Evolutionary conservation across 2,329 filamentous ascomycete genomes (phyloP).

Genomic region (Aureobasidium pullulans): DNA sequence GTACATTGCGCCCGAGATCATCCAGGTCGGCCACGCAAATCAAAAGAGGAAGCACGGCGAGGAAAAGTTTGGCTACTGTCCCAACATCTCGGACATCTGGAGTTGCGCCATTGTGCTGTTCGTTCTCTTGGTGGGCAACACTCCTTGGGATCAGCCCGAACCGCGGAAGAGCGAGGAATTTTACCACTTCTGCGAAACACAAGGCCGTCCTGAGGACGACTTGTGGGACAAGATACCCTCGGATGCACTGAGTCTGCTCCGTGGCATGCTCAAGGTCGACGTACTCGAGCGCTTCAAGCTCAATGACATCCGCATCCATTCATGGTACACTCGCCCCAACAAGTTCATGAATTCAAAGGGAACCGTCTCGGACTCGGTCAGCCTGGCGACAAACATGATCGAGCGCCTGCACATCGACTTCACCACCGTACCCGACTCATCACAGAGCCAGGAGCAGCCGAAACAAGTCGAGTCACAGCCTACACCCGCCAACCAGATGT

Average conservation of each 20-base stretch:
- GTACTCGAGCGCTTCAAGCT: slow-evolving; percentile 71
- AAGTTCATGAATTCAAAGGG: slow-evolving; percentile 67
- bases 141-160: slow-evolving; percentile 85
- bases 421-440: slow-evolving; percentile 52
- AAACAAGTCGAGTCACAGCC: slow-evolving; percentile 29
- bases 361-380: slow-evolving; percentile 67
- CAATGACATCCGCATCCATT: slow-evolving; percentile 77
- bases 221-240: slow-evolving; percentile 74
- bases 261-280: slow-evolving; percentile 88
- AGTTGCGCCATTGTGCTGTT: slow-evolving; percentile 97
- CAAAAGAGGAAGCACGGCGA: slow-evolving; percentile 36
- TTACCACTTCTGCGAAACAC: slow-evolving; percentile 72
- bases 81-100: slow-evolving; percentile 89
- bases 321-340: slow-evolving; percentile 87
- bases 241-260: slow-evolving; percentile 70
- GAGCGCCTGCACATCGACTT: slow-evolving; percentile 87
- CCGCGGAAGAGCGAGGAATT: slow-evolving; percentile 83
- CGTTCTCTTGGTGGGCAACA: slow-evolving; percentile 89
- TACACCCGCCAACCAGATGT: slow-evolving; percentile 49
- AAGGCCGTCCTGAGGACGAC: slow-evolving; percentile 71
- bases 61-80: slow-evolving; percentile 55
- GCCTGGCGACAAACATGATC: slow-evolving; percentile 90
- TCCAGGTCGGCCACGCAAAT: slow-evolving; percentile 42
- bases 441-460: slow-evolving; percentile 14
- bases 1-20: slow-evolving; percentile 93